A percentile compares a stretch with the other conserved stretches of the same genome.
phyloP scores from a whole-genome alignment of 345 rosid species.

The Ricinus communis region DNA sequence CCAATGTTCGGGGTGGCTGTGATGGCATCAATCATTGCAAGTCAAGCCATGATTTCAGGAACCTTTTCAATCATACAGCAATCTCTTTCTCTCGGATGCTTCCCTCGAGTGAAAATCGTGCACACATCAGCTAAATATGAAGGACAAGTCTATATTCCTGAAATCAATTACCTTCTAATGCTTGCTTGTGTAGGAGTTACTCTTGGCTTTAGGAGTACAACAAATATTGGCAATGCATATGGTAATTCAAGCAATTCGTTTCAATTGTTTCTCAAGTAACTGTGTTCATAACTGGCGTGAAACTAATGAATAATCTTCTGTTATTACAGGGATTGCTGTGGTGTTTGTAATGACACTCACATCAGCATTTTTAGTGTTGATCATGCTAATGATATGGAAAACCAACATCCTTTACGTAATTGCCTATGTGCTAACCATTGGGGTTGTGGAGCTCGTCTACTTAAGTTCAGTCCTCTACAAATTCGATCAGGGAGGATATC shows the following conservation, averaged over 20 bases:
- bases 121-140: slow-evolving; percentile 49
- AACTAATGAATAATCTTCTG: background rate
- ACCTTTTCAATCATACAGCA: slow-evolving; percentile 64
- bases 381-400: slow-evolving; percentile 60
- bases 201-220: slow-evolving; percentile 41
- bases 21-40: slow-evolving; percentile 52
- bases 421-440: slow-evolving; percentile 31
- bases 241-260: slow-evolving; percentile 32
- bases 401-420: slow-evolving; percentile 35
- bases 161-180: slow-evolving; percentile 56
- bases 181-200: slow-evolving; percentile 52
- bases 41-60: slow-evolving; percentile 63
- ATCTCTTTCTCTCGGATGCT: slow-evolving; percentile 57
- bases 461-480: slow-evolving; percentile 59
- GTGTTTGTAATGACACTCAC: slow-evolving; percentile 53
- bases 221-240: slow-evolving; percentile 62
- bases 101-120: slow-evolving; percentile 59
- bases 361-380: slow-evolving; percentile 43
- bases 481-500: slow-evolving; percentile 49
- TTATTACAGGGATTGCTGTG: slow-evolving; percentile 49
- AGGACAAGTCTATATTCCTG: slow-evolving; percentile 65
- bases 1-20: slow-evolving; percentile 56
- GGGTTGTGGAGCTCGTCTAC: slow-evolving; percentile 35
- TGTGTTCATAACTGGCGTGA: background rate
- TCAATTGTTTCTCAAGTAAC: background rate